These are phyloP conservation scores for Chenopodium album DNA, from an alignment of 148 eudicot genomes.

Conservation along the genomic window DNA sequence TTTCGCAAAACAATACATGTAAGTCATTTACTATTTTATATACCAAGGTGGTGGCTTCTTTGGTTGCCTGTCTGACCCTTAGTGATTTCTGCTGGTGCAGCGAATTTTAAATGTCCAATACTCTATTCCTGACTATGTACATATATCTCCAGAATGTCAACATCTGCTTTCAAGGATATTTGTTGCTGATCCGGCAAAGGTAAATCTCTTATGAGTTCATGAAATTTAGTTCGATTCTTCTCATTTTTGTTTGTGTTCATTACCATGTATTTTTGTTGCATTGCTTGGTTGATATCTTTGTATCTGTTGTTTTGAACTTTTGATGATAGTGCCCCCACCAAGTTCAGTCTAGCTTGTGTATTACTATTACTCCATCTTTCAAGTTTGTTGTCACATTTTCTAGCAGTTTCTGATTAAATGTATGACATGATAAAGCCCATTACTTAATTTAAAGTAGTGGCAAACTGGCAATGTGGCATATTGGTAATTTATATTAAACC, in stretches of 20 bases:
- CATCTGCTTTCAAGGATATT: slow-evolving; percentile 88
- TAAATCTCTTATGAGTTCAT: slow-evolving; percentile 12
- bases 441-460: too few relatives aligned
- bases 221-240: neutral
- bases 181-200: slow-evolving; percentile 85
- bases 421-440: too few relatives aligned
- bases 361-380: too few relatives aligned
- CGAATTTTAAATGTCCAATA: slow-evolving; percentile 88
- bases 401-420: too few relatives aligned
- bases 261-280: neutral
- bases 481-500: too few relatives aligned
- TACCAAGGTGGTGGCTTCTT: slow-evolving; percentile 2
- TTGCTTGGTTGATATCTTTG: neutral
- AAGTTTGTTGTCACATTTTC: too few relatives aligned
- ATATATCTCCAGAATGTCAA: slow-evolving; percentile 84
- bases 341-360: too few relatives aligned
- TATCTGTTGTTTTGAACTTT: neutral
- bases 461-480: too few relatives aligned
- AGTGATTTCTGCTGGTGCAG: slow-evolving; percentile 45
- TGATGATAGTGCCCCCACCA: too few relatives aligned
- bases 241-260: neutral
- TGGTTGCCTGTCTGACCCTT: slow-evolving; percentile 26
- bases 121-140: slow-evolving; percentile 87
- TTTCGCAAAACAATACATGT: slow-evolving; percentile 89
- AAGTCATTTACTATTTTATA: slow-evolving; percentile 4